Evolutionary conservation across 192 early-diverging fungal genomes (phyloP).

Genomic region (Kappamyces sp.): DNA sequence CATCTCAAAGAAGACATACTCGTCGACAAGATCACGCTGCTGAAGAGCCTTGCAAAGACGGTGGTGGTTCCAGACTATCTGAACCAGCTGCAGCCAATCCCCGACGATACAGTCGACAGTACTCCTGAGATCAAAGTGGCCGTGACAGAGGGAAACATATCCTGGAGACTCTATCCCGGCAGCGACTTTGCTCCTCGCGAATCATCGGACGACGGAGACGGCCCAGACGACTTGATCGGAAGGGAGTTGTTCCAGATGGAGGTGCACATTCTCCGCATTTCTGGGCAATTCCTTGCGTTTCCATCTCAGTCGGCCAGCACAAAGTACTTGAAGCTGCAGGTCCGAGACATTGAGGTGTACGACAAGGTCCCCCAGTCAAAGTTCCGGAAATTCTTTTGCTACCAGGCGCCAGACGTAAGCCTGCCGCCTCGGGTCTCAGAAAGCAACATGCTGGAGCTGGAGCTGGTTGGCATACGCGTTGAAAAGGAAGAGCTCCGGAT

Average conservation of each 20-base stretch:
- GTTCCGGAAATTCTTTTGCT: conserved; percentile 75
- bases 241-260: conserved; percentile 5
- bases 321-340: conserved; percentile 31
- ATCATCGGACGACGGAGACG: background rate
- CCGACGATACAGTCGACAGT: conserved; percentile 1
- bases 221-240: background rate
- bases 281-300: background rate
- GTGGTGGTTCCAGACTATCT: conserved; percentile 7
- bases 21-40: background rate
- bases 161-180: conserved; percentile 7
- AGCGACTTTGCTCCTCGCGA: conserved; percentile 2
- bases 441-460: conserved; percentile 61
- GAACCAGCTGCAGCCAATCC: background rate
- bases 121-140: background rate
- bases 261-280: conserved; percentile 4
- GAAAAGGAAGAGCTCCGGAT: conserved; percentile 54
- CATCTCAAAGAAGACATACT: conserved; percentile 6
- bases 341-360: conserved; percentile 67
- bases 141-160: conserved; percentile 8
- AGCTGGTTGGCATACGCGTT: conserved; percentile 55
- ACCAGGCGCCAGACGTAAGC: conserved; percentile 50
- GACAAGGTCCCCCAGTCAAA: conserved; percentile 68
- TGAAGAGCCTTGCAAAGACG: background rate
- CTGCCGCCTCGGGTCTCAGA: conserved; percentile 52
- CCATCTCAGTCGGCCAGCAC: background rate